Evolutionary conservation across 768 basidiomycete species (phyloP), one percentile per base, ranked within the genome.

Genomic region (Pisolithus microcarpus): DNA sequence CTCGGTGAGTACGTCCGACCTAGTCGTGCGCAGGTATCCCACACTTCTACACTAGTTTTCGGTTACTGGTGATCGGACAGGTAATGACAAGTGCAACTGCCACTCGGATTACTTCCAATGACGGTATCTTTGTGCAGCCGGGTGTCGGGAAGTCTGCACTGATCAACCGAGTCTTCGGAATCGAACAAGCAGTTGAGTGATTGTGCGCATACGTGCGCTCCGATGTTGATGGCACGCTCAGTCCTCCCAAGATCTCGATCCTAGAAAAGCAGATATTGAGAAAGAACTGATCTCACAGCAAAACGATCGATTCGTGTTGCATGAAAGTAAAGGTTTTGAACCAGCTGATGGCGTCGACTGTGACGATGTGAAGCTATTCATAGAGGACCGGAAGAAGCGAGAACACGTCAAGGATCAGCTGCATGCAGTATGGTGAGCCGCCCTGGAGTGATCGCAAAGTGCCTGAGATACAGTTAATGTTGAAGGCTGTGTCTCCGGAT

Each of bases 131-230:
- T 9, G 21, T 23, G 21, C 40, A 53, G 49, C 36, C 49, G 5
- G 52, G 52, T 2, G 52, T 50, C 2, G 52, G 52, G n/a, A 53
- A 53, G 18, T 45, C 49, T 13, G 44, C 52, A 4, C 37, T 53
- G 13, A 53, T 53, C 11, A 24, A 53, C 8, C 7, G n/a, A 5
- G 26, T 36, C 15, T 53, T 53, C 7, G 48, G 42, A 11, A 44
- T 53, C n/a, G 15, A n/a, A 16, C 26, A 38, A 15, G 36, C 43
- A 23, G 52, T 53, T 30, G 16, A 46, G 21, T 51, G n/a, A 18
- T 38, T 18, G 31, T n/a, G 18, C 5, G 13, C 24, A 3, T 5
- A 16, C n/a, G n/a, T 30, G 38, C 9, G 26, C 3, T 15, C 34
- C 16, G 23, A 7, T 7, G 38, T 16, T 34, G 49, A 34, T 36